Evolutionary conservation across 2,329 filamentous ascomycete genomes (phyloP), one percentile per base, ranked within the genome.

Genomic region (Cladosporium colombiae): DNA sequence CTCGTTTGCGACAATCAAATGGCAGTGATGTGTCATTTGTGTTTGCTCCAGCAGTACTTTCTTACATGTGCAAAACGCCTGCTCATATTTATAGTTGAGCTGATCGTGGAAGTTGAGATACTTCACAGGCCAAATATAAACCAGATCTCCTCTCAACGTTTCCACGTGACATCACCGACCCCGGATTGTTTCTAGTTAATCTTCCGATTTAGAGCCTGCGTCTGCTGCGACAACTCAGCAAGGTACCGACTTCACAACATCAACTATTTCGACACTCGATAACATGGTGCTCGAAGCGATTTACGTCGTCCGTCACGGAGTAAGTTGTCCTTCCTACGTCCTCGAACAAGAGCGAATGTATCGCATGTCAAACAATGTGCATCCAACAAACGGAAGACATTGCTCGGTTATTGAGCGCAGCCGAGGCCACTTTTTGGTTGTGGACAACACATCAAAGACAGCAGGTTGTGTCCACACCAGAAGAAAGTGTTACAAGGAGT

Each of bases 221-320:
- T 56, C 29, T 23, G 33, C 33, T 11, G 31, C 44, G 23, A 52
- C 59, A 23, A 44, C 29, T 55, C 50, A 63, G 5, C 16, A 31
- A 55, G 31, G 52, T 53, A 53, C 25, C 35, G n/a, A 56, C 35
- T 21, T 14, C 35, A 33, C 50, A 46, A 63, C 61, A 56, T 56
- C 61, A 56, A 8, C 31, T 58, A 46, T 14, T 35, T 21, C 21
- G 13, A 33, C 35, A 31, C 46, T 10, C 21, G 57, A 18, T 52
- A 70, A 68, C 50, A 79, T 78, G 77, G 75, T 78, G 37, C 70
- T 84, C 66, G 81, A 84, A 71, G 76, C 76, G 14, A 81, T 84
- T 66, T 83, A 84, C 71, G 76, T 84, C 62, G 79, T 82, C 29
- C 75, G 82, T 59, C 82, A 84, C 72, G 82, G 81, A 33, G 82